Conservation (phyloP, 2,329 filamentous ascomycete species). For the Aspergillus amoenus region DNA sequence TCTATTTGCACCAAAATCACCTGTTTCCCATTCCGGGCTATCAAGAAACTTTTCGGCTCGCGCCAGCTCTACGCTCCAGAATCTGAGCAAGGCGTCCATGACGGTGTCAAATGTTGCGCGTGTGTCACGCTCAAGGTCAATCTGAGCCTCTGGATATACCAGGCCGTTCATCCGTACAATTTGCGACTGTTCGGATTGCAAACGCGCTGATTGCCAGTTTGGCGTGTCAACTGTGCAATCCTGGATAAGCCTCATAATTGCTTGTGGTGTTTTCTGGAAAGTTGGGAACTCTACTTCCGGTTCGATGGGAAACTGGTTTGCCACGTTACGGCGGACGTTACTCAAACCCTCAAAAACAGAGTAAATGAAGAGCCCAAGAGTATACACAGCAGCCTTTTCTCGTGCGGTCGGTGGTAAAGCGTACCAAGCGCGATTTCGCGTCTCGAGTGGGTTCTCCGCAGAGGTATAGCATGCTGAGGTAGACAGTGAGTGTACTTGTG, state of each 20-base stretch:
- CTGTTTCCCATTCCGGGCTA: conserved; percentile 1
- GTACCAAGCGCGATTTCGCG: conserved; percentile 10
- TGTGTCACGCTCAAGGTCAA: conserved; percentile 2
- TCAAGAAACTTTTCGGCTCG: conserved; percentile 6
- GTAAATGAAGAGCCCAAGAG: conserved; percentile 5
- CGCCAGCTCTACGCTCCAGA: conserved; percentile 3
- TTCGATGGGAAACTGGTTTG: conserved; percentile 9
- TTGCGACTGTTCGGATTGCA: background rate
- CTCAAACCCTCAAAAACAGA: conserved; percentile 6
- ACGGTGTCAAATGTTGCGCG: background rate
- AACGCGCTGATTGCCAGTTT: background rate
- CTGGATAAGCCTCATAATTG: background rate
- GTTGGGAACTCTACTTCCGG: conserved; percentile 6
- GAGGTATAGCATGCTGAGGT: conserved; percentile 4
- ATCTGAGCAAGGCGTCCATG: conserved; percentile 3
- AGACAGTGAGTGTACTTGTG: background rate
- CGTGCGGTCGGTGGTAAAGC: conserved; percentile 3
- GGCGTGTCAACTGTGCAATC: background rate
- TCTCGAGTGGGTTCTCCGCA: background rate
- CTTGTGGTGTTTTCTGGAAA: conserved; percentile 1
- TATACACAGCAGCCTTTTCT: conserved; percentile 7
- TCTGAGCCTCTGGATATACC: conserved; percentile 4
- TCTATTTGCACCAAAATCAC: conserved; percentile 6
- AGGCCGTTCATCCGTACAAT: background rate
- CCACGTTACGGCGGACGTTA: conserved; percentile 5